Conservation (phyloP, 805 yeast species). For the Metschnikowia dekortorum region DNA sequence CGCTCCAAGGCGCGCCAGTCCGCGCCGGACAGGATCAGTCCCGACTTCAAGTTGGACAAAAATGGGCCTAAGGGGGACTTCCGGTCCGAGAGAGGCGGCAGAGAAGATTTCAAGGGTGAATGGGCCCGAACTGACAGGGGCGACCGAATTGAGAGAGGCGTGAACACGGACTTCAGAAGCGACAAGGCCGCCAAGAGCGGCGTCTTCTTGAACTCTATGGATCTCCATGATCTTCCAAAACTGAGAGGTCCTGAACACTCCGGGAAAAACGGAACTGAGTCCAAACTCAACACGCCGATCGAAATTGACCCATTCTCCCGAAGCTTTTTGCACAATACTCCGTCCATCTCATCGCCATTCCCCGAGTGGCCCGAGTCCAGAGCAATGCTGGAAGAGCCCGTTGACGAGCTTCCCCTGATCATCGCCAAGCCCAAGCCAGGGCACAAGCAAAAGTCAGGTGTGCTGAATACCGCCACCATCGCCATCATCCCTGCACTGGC, state of each 20-base stretch:
- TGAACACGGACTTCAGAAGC: no score
- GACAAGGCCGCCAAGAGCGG: no score
- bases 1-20: constrained; percentile 15
- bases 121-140: no score
- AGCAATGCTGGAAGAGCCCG: neutral
- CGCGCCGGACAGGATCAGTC: no score
- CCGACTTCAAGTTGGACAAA: no score
- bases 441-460: constrained; percentile 4
- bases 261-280: neutral
- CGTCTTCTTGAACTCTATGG: no score
- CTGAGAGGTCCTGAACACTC: neutral
- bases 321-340: neutral
- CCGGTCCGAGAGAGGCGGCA: no score
- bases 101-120: no score
- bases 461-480: constrained; percentile 56
- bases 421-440: constrained; percentile 63
- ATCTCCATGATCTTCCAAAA: no score
- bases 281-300: neutral
- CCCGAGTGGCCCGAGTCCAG: constrained; percentile 1
- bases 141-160: no score
- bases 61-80: no score
- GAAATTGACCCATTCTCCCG: neutral
- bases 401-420: constrained; percentile 30
- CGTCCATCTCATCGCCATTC: neutral
- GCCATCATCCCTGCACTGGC: constrained; percentile 89